Evolutionary conservation across 345 rosid genomes (phyloP).

Genomic region (Hirschfeldia incana): DNA sequence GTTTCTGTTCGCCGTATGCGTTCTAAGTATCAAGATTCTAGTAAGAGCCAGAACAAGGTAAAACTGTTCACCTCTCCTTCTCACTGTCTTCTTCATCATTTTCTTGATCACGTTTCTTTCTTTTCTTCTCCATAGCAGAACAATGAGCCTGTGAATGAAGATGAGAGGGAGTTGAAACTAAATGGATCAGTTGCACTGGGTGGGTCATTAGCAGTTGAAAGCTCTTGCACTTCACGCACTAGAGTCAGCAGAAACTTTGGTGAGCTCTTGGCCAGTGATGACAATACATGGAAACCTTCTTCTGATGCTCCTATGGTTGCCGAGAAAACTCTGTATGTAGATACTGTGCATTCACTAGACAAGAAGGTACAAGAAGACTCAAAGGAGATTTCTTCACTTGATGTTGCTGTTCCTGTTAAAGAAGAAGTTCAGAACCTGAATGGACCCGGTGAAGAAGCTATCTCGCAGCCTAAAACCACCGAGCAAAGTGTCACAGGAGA

Average conservation of each 20-base stretch:
- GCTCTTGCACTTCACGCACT: constrained; percentile 13
- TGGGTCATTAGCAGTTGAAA: constrained; percentile 15
- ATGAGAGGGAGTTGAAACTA: constrained; percentile 34
- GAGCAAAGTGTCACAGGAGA: constrained; percentile 29
- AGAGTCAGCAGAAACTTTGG: constrained; percentile 43
- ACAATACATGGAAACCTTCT: constrained; percentile 46
- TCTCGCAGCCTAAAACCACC: background rate
- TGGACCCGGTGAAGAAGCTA: constrained; percentile 25
- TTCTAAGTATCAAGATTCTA: constrained; percentile 42
- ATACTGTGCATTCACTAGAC: constrained; percentile 49
- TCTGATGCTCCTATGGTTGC: constrained; percentile 39
- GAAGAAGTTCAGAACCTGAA: constrained; percentile 30
- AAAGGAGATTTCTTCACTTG: background rate
- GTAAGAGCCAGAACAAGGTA: too few relatives aligned
- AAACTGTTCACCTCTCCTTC: too few relatives aligned
- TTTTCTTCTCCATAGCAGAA: too few relatives aligned
- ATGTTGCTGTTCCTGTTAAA: constrained; percentile 28
- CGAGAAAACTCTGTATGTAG: constrained; percentile 83
- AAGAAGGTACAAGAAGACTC: constrained; percentile 39
- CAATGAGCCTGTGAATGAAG: constrained; percentile 25
- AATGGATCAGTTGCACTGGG: constrained; percentile 38
- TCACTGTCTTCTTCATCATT: too few relatives aligned
- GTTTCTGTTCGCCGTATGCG: constrained; percentile 48
- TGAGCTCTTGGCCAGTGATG: constrained; percentile 58
- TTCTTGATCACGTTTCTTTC: too few relatives aligned